Base-by-base conservation (phyloP, 2,329 filamentous ascomycete genomes). In the Dactylellina parvicollis region DNA sequence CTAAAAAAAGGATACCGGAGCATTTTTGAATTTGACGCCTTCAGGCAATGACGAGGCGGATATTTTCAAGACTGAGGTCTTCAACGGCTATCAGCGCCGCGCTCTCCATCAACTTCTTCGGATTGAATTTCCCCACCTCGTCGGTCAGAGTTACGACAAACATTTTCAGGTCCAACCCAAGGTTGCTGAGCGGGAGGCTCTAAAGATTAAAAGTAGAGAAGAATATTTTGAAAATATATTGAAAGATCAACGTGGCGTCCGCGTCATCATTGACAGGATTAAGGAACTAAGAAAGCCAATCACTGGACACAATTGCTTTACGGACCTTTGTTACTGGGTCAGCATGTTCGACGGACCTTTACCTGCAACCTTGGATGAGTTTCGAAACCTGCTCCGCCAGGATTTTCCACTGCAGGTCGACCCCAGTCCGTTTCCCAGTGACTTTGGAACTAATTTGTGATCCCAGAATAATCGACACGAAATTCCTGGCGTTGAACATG, bases 81-180 rank as follows among this genome's bases (percentile, higher is more conserved):
- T 88, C 24, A 87, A 84, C 71, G 83, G 84, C 0, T 90, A 86
- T 76, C 88, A 91, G 78, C 87, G 88, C 78, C 83, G 87, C 32
- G 82, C 91, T 4, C 83, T 90, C 0, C 86, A 90, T 77, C 88
- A 90, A 76, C 81, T 90, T 10, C 83, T 91, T n/a, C 83, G 86
- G 10, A 84, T 83, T 12, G 88, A 90, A 75, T 91, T 83, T 50
- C 83, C 84, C 10, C 36, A 0, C 77, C 82, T 7, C 78, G 83
- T 9, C 79, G 82, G 9, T 81, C 81, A n/a, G 76, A 84, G 18
- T 38, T 66, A 46, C 28, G 69, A 73, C 12, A 65, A 44, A 28
- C 36, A 65, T 22, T 56, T 73, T 16, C 60, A 66, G 61, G 80
- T 85, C 9, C 80, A 82, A 24, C 80, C 85, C 49, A 76, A 82